Conservation (phyloP, 768 basidiomycete species). For the Boletus tomentosulus region DNA sequence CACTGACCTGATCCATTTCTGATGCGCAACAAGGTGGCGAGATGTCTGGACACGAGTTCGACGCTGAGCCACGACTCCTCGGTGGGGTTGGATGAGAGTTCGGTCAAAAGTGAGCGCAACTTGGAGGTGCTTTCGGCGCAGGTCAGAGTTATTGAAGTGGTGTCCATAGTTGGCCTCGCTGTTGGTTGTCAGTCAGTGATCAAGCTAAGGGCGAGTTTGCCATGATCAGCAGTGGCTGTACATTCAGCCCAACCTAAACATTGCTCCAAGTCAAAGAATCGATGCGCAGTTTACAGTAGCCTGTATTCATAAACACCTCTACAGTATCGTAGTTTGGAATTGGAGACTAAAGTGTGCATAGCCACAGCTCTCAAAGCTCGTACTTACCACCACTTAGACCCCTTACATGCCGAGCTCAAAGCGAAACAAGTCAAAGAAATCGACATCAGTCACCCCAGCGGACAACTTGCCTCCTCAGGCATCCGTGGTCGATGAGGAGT, state of each 20-base stretch:
- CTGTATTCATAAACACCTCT: not conserved
- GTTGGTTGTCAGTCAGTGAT: not conserved
- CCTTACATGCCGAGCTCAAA: constrained; percentile 35
- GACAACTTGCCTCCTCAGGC: constrained; percentile 21
- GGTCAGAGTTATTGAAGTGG: constrained; percentile 4
- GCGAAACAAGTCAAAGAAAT: constrained; percentile 54
- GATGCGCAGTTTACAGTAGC: not conserved
- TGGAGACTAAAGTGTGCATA: not conserved
- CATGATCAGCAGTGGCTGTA: constrained; percentile 8
- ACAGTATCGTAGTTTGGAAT: not conserved
- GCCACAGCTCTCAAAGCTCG: constrained; percentile 6
- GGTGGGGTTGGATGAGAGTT: constrained; percentile 30
- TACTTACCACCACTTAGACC: not conserved
- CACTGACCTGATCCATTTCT: constrained; percentile 49
- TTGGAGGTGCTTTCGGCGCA: constrained; percentile 30
- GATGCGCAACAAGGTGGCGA: constrained; percentile 61
- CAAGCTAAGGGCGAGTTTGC: not conserved
- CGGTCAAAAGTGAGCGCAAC: constrained; percentile 32
- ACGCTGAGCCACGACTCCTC: constrained; percentile 47
- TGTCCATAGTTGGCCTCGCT: constrained; percentile 15
- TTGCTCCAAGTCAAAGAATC: no score
- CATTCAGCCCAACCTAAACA: not conserved
- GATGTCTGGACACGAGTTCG: constrained; percentile 45
- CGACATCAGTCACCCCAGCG: constrained; percentile 25
- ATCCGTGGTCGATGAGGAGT: constrained; percentile 43